Base-by-base conservation (phyloP, 2,329 filamentous ascomycete species). In the Colletotrichum eleusines region DNA sequence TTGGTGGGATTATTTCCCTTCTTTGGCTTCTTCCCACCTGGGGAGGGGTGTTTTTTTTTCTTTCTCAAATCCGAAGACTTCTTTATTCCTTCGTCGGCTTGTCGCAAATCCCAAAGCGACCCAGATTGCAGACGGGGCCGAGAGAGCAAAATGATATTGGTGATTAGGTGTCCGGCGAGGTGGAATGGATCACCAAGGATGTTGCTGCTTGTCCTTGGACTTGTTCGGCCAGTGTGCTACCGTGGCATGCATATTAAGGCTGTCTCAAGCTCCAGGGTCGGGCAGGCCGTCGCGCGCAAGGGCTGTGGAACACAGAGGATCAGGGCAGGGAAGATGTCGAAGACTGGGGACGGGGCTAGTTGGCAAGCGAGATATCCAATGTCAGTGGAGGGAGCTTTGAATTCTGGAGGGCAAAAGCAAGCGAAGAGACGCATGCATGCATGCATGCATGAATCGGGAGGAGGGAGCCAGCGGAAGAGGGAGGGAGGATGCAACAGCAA, bases 321-420 rank as follows among this genome's bases (percentile, higher is more conserved):
- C 64, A 71, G 64, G 68, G 64, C 68, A 71, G 64, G 68, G 68
- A 71, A 71, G 68, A 68, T 71, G 68, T 59, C 68, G 68, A 68
- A 68, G 68, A 68, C 68, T 68, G 64, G 64, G 58, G 68, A 59
- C 53, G 33, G 59, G 68, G 68, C 68, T 68, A 68, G 68, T 63
- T 68, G 63, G 53, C 68, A 71, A 71, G 68, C 68, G 68, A 71
- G 68, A 71, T 71, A 68, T 63, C 64, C 64, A 71, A 71, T 71
- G 68, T 71, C 57, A 71, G 68, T 59, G 58, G 68, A 63, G 57
- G 63, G 64, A 70, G 57, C 50, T 31, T 62, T 53, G 64, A 44
- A 28, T 44, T 38, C 50, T 42, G 63, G 63, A 55, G 35, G 42
- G 63, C 26, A 66, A 67, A 66, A 71, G 64, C 64, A 68, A 63